These are phyloP conservation scores for Saccharomycopsis schoenii DNA, from an alignment of 805 yeast genomes.

Conservation along the genomic window DNA sequence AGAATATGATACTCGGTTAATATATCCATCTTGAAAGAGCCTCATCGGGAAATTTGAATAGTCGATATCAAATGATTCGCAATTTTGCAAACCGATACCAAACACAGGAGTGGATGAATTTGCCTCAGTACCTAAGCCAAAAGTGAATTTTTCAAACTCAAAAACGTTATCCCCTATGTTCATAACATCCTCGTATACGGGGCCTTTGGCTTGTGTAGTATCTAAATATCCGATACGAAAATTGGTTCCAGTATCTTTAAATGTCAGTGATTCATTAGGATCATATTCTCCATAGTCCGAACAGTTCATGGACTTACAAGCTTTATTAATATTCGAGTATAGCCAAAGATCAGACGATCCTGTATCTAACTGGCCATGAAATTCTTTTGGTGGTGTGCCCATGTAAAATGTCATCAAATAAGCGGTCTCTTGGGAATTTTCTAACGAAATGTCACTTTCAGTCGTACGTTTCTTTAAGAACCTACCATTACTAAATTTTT, in stretches of 20 bases:
- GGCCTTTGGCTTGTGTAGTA: constrained; percentile 39
- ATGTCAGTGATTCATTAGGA: constrained; percentile 26
- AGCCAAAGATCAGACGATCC: constrained; percentile 43
- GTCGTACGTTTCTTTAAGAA: not conserved
- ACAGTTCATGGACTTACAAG: constrained; percentile 1
- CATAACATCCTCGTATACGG: constrained; percentile 48
- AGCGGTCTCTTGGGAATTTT: constrained; percentile 34
- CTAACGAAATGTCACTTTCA: constrained; percentile 1
- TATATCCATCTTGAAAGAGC: constrained; percentile 31
- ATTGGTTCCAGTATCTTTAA: constrained; percentile 23
- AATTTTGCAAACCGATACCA: constrained; percentile 60
- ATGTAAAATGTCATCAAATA: constrained; percentile 32
- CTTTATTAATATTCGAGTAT: not conserved
- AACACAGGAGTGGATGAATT: constrained; percentile 42
- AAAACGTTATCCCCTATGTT: constrained; percentile 21
- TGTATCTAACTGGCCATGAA: constrained; percentile 36
- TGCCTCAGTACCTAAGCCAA: constrained; percentile 6
- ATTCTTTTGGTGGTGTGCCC: constrained; percentile 30
- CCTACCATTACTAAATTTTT: not conserved
- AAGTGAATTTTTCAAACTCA: constrained; percentile 1
- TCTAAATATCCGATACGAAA: constrained; percentile 39
- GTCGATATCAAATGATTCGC: constrained; percentile 36
- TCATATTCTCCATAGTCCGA: constrained; percentile 28
- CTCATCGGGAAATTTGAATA: constrained; percentile 24
- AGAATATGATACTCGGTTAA: constrained; percentile 33